These are phyloP conservation scores for Nadsonia commutata DNA, from an alignment of 1,139 yeast species.

Conservation along the genomic window DNA sequence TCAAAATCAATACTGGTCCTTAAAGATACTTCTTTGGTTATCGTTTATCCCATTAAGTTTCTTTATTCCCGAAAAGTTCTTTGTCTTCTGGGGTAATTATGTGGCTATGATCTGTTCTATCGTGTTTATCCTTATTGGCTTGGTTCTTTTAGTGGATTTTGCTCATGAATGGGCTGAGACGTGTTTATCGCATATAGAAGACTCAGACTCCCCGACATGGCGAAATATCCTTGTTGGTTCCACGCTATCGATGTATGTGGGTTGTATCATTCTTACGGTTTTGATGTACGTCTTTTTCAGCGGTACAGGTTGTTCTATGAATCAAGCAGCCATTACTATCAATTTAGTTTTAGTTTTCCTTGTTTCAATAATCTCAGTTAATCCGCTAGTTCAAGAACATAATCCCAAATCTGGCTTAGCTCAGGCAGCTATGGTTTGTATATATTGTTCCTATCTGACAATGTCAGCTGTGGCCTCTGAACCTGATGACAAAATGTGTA, in stretches of 20 bases:
- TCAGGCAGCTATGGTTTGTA: conserved; percentile 89
- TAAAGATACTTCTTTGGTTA: conserved; percentile 53
- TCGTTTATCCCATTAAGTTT: conserved; percentile 48
- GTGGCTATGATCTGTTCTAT: conserved; percentile 77
- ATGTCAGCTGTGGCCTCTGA: conserved; percentile 93
- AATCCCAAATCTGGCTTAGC: conserved; percentile 96
- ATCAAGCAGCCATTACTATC: conserved; percentile 71
- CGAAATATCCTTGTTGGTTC: conserved; percentile 70
- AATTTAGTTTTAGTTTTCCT: conserved; percentile 52
- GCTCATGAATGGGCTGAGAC: conserved; percentile 99
- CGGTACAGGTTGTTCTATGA: conserved; percentile 75
- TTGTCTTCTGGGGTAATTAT: conserved; percentile 81
- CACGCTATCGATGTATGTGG: conserved; percentile 69
- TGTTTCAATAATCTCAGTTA: conserved; percentile 57
- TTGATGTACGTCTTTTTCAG: conserved; percentile 79
- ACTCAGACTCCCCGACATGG: conserved; percentile 78
- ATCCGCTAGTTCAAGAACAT: conserved; percentile 75
- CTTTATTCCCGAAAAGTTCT: conserved; percentile 74
- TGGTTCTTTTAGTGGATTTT: conserved; percentile 82
- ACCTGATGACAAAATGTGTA: conserved; percentile 86
- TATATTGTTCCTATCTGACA: conserved; percentile 83
- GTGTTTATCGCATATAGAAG: conserved; percentile 79
- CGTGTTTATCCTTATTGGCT: conserved; percentile 74
- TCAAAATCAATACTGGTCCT: conserved; percentile 83
- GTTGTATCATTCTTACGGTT: conserved; percentile 55